A percentile compares a stretch with the other conserved stretches of the same genome.
These are phyloP conservation scores for Eutypa lata DNA, from an alignment of 2,329 filamentous ascomycete species.

Conservation along the genomic window DNA sequence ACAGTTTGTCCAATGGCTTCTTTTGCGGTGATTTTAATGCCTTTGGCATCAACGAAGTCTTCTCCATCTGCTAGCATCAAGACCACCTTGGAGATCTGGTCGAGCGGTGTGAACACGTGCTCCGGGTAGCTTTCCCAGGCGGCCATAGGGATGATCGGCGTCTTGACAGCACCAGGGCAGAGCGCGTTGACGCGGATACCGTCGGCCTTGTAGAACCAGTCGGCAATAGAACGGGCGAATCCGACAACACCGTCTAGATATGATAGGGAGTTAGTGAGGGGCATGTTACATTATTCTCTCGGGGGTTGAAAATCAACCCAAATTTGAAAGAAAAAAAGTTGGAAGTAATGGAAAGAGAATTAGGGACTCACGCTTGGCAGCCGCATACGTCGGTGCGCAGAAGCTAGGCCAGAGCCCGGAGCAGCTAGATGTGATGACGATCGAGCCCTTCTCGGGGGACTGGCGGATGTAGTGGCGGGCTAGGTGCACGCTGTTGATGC, in stretches of 20 bases:
- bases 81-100: conserved; percentile 1
- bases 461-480: conserved; percentile 7
- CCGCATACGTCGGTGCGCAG: conserved; percentile 9
- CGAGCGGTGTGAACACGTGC: conserved; percentile 4
- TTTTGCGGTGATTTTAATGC: not conserved
- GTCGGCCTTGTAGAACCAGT: conserved; percentile 1
- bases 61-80: conserved; percentile 3
- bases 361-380: conserved; percentile 7
- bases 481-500: conserved; percentile 8
- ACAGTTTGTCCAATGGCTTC: conserved; percentile 6
- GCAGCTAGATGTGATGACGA: conserved; percentile 9
- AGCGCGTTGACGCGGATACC: conserved; percentile 8
- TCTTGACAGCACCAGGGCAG: conserved; percentile 5
- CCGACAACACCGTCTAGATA: conserved; percentile 1
- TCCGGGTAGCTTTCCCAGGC: conserved; percentile 3
- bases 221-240: conserved; percentile 3
- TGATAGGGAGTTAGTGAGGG: not conserved
- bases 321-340: too few relatives aligned
- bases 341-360: too few relatives aligned
- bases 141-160: not conserved
- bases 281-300: not conserved
- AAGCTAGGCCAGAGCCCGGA: conserved; percentile 9
- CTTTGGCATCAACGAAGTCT: conserved; percentile 6
- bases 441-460: conserved; percentile 5
- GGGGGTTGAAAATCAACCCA: too few relatives aligned